A percentile compares a stretch with the other conserved stretches of the same genome.
Conservation (phyloP, 306 rosid genomes). For the Canavalia ensiformis region DNA sequence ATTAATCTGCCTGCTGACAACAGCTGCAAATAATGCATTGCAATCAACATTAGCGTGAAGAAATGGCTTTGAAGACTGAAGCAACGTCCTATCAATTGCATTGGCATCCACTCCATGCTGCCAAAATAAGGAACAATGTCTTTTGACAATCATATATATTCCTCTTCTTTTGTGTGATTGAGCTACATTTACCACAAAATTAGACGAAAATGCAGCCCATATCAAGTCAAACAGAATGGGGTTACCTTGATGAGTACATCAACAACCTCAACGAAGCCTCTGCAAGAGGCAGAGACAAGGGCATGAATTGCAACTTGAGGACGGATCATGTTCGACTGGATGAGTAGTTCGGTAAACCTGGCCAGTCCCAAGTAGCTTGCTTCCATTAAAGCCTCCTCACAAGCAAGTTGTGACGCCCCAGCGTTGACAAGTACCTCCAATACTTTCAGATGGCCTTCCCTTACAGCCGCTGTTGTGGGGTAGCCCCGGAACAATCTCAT, state of each 20-base stretch:
- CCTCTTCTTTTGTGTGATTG: background rate
- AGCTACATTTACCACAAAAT: constrained; percentile 5
- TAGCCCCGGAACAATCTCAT: constrained; percentile 68
- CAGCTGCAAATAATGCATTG: constrained; percentile 66
- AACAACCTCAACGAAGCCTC: constrained; percentile 67
- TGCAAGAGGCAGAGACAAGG: constrained; percentile 70
- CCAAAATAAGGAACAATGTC: constrained; percentile 35
- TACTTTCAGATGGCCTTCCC: constrained; percentile 61
- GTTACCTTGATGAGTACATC: constrained; percentile 70
- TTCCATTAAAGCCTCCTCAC: constrained; percentile 81
- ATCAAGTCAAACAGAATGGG: constrained; percentile 37
- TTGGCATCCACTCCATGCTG: constrained; percentile 69
- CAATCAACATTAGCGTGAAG: constrained; percentile 70
- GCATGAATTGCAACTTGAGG: constrained; percentile 62
- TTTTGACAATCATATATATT: constrained; percentile 25
- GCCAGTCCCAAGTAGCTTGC: constrained; percentile 64
- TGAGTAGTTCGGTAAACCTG: constrained; percentile 60
- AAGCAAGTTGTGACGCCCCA: constrained; percentile 68
- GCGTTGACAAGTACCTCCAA: constrained; percentile 63
- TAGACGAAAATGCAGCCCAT: background rate
- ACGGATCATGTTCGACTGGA: constrained; percentile 65
- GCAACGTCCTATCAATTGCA: constrained; percentile 60
- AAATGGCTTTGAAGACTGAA: constrained; percentile 73
- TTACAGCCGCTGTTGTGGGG: constrained; percentile 68
- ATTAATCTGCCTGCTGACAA: constrained; percentile 66